Percentiles rank a stretch among this genome's conserved stretches.
phyloP scores from a whole-genome alignment of 192 early-diverging fungal genomes.

The Backusella tuberculispora region DNA sequence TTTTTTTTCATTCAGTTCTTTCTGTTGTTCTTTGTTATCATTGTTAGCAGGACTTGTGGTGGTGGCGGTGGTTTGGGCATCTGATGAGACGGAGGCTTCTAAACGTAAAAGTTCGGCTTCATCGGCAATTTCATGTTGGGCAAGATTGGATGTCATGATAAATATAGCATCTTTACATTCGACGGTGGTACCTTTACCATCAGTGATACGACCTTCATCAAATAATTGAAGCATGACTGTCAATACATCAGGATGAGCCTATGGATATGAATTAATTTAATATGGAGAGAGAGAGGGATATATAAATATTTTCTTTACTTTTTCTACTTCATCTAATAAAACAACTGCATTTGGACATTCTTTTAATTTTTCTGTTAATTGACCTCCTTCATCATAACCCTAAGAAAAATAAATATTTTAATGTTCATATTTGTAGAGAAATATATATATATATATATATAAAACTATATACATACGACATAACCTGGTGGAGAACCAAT shows the following conservation, averaged over 20 bases:
- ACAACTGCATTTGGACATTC: slow-evolving; percentile 51
- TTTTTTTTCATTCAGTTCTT: slow-evolving; percentile 19
- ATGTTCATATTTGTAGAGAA: neutral
- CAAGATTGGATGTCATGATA: slow-evolving; percentile 52
- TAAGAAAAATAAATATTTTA: neutral
- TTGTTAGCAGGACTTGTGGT: neutral
- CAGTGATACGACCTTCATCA: slow-evolving; percentile 50
- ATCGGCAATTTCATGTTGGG: slow-evolving; percentile 51
- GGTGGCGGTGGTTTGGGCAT: slow-evolving; percentile 35
- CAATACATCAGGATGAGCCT: slow-evolving; percentile 49
- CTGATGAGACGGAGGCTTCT: slow-evolving; percentile 38
- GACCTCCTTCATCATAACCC: slow-evolving; percentile 52
- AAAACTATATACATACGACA: slow-evolving; percentile 31
- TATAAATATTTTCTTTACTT: slow-evolving; percentile 23
- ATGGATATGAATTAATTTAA: too few relatives aligned
- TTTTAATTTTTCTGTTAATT: slow-evolving; percentile 49
- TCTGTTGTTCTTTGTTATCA: neutral
- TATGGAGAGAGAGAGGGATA: neutral
- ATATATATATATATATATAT: neutral
- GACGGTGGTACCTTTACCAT: slow-evolving; percentile 50
- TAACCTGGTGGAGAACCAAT: slow-evolving; percentile 52
- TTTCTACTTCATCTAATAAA: slow-evolving; percentile 51
- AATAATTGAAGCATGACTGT: slow-evolving; percentile 51
- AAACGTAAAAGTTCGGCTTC: slow-evolving; percentile 47
- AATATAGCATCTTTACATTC: slow-evolving; percentile 53